phyloP scores from a whole-genome alignment of 768 basidiomycete species.

The Suillus decipiens region DNA sequence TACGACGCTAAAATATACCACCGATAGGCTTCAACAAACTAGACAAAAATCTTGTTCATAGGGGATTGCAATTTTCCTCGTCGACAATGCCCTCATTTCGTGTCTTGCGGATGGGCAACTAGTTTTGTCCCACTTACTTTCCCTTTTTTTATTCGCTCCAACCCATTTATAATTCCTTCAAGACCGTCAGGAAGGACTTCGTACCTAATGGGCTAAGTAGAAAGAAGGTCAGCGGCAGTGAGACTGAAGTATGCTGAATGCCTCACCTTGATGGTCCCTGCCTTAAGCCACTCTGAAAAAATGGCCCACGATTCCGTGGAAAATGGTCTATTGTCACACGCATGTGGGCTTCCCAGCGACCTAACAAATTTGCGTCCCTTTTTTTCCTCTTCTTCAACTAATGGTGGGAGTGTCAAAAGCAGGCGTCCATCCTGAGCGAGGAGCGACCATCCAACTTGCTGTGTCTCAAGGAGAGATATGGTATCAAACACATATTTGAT shows the following conservation, averaged over 20 bases:
- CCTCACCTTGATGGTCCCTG: conserved; percentile 29
- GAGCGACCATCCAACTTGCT: conserved; percentile 32
- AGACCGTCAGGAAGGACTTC: conserved; percentile 47
- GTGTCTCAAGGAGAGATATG: conserved; percentile 36
- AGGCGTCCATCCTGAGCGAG: conserved; percentile 37
- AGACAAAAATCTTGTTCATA: not conserved
- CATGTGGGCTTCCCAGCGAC: conserved; percentile 29
- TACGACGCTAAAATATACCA: too few species aligned
- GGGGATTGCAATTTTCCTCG: not conserved
- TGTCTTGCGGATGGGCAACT: conserved; percentile 44
- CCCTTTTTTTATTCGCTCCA: conserved; percentile 37
- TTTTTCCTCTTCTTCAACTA: conserved; percentile 25
- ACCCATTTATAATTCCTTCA: conserved; percentile 35
- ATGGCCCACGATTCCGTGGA: conserved; percentile 18
- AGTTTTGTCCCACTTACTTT: conserved; percentile 47
- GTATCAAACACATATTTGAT: conserved; percentile 32
- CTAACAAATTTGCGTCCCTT: conserved; percentile 20
- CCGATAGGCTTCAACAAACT: not conserved
- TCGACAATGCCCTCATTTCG: conserved; percentile 17
- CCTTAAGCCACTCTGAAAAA: conserved; percentile 28
- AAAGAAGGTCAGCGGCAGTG: not conserved
- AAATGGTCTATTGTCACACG: conserved; percentile 17
- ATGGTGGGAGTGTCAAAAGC: conserved; percentile 26
- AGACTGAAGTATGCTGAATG: not conserved
- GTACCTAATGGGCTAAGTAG: conserved; percentile 38